These are phyloP conservation scores for Oenanthe javanica DNA, from an alignment of 140 eudicot genomes.

Conservation along the genomic window DNA sequence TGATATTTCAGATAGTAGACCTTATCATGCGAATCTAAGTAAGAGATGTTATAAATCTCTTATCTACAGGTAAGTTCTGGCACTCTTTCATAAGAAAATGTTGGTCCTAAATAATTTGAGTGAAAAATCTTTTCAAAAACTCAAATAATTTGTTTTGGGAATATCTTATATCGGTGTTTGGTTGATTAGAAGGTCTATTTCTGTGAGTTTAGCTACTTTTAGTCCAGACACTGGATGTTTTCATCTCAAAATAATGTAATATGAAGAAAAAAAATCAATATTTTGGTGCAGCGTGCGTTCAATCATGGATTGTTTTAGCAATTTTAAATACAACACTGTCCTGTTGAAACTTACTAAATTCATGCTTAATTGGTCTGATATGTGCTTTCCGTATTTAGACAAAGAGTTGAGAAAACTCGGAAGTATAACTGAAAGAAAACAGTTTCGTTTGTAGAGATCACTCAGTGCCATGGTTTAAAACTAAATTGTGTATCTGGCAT, in stretches of 20 bases:
- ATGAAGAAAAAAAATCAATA: too few species aligned
- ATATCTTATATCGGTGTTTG: neutral
- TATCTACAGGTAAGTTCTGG: conserved; percentile 31
- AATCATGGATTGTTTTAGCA: neutral
- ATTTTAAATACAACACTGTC: neutral
- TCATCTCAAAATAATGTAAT: neutral
- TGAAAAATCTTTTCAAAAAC: neutral
- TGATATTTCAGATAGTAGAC: conserved; percentile 16
- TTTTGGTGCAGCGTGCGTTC: too few species aligned
- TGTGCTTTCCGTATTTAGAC: neutral
- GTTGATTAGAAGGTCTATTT: neutral
- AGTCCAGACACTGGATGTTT: neutral
- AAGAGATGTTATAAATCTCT: conserved; percentile 42
- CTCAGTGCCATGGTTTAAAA: neutral
- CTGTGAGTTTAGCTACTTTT: neutral
- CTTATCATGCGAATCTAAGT: conserved; percentile 38
- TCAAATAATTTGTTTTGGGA: neutral
- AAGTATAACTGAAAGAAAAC: neutral
- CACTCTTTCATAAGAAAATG: neutral
- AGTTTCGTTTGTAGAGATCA: neutral
- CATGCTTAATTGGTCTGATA: neutral
- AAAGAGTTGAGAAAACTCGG: neutral
- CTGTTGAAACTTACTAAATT: neutral
- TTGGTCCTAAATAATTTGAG: neutral
- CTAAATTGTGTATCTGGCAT: neutral